Evolutionary conservation across 805 yeast genomes (phyloP).

Genomic region (Zygoascus biomembranicola): DNA sequence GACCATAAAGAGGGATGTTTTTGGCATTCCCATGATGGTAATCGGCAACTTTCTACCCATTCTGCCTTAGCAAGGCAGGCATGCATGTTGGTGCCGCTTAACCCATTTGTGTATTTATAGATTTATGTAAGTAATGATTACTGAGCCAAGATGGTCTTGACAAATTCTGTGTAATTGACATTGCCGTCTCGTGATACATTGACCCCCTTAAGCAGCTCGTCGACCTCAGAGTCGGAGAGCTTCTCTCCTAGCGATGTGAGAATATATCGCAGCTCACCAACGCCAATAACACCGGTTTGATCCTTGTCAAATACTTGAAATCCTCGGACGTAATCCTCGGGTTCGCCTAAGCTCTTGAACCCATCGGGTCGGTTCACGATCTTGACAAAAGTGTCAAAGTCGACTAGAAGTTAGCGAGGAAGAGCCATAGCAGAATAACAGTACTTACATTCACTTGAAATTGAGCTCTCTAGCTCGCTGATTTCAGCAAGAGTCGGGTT

Average conservation of each 20-base stretch:
- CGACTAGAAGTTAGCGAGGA: slow-evolving; percentile 29
- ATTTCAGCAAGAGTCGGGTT: slow-evolving; percentile 94
- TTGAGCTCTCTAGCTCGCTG: slow-evolving; percentile 42
- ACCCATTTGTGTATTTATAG: not conserved
- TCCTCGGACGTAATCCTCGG: slow-evolving; percentile 87
- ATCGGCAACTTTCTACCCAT: slow-evolving; percentile 89
- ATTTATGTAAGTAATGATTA: slow-evolving; percentile 26
- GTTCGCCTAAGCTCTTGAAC: slow-evolving; percentile 78
- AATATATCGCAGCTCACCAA: slow-evolving; percentile 92
- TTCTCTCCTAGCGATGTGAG: slow-evolving; percentile 95
- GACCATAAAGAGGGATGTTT: slow-evolving; percentile 91
- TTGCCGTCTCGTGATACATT: slow-evolving; percentile 89
- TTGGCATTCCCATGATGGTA: slow-evolving; percentile 96
- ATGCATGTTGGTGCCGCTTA: not conserved
- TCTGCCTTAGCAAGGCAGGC: slow-evolving; percentile 16
- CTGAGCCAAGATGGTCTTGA: slow-evolving; percentile 87
- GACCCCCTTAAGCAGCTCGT: slow-evolving; percentile 92
- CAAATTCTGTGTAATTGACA: slow-evolving; percentile 88
- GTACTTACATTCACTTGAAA: slow-evolving; percentile 28
- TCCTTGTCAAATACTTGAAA: slow-evolving; percentile 98
- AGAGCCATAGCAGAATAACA: not conserved
- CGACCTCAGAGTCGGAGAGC: slow-evolving; percentile 82
- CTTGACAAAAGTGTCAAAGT: slow-evolving; percentile 67
- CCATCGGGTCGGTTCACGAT: slow-evolving; percentile 82
- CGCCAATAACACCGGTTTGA: slow-evolving; percentile 90